Evolutionary conservation across 306 rosid species (phyloP).

Genomic region (Luffa acutangula): DNA sequence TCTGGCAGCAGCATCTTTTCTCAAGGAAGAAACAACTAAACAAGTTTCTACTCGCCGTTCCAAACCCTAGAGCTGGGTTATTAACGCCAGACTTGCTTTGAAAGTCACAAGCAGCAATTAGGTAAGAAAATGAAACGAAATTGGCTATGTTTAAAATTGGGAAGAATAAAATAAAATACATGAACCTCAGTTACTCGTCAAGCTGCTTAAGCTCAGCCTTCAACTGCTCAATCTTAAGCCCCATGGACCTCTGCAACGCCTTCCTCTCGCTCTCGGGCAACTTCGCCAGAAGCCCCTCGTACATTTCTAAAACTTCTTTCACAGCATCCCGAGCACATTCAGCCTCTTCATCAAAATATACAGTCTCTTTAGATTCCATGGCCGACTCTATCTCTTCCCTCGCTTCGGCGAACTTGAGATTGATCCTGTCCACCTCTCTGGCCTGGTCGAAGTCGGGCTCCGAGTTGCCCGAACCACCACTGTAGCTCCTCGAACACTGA

Average conservation of each 20-base stretch:
- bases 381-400: constrained; percentile 95
- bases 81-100: not conserved
- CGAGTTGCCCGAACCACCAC: constrained; percentile 24
- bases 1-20: not conserved
- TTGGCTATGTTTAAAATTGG: not conserved
- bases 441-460: constrained; percentile 36
- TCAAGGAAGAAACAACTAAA: not conserved
- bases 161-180: not conserved
- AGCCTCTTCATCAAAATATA: constrained; percentile 84
- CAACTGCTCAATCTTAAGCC: constrained; percentile 82
- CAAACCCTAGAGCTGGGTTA: not conserved
- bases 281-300: constrained; percentile 44
- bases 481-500: constrained; percentile 20
- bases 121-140: not conserved
- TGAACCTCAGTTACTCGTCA: constrained; percentile 55
- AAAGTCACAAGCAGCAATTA: not conserved
- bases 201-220: constrained; percentile 82
- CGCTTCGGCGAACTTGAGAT: constrained; percentile 89
- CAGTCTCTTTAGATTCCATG: constrained; percentile 86
- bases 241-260: constrained; percentile 78
- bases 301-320: constrained; percentile 46
- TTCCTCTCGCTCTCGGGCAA: constrained; percentile 45
- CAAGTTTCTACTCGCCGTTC: not conserved
- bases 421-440: constrained; percentile 70
- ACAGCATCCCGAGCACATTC: constrained; percentile 88